A percentile compares a stretch with the other conserved stretches of the same genome.
Conservation (phyloP, 1,284 basidiomycete species). For the Heterobasidion parviporum region DNA sequence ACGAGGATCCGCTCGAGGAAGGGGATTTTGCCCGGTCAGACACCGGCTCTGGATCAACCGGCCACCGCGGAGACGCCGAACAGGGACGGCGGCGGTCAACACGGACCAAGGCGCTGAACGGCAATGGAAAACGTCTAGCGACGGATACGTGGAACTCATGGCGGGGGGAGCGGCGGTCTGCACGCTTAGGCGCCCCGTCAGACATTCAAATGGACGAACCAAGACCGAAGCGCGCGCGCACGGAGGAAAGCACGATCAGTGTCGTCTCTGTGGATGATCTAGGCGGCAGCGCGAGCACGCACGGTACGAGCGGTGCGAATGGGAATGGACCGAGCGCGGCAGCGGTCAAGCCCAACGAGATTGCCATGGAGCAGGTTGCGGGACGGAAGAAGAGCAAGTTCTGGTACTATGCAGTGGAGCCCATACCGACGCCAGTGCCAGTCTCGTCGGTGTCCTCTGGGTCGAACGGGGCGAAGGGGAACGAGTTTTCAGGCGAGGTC, state of each 20-base stretch:
- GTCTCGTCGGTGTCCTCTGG: constrained; percentile 1
- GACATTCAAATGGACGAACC: constrained; percentile 45
- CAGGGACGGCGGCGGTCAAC: constrained; percentile 53
- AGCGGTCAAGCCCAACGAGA: constrained; percentile 56
- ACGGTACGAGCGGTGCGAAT: constrained; percentile 24
- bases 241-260: constrained; percentile 61
- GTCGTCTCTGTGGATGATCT: constrained; percentile 31
- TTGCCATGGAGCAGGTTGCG: constrained; percentile 59
- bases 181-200: constrained; percentile 46
- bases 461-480: constrained; percentile 8
- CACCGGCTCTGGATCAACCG: constrained; percentile 21
- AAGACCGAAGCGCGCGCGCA: constrained; percentile 58
- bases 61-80: constrained; percentile 24
- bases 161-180: constrained; percentile 69
- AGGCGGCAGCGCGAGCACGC: constrained; percentile 13
- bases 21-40: constrained; percentile 22
- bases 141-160: constrained; percentile 46
- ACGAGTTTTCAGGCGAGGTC: constrained; percentile 3
- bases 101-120: constrained; percentile 37
- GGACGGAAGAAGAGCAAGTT: constrained; percentile 77
- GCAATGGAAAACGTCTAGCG: constrained; percentile 45
- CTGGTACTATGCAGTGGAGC: constrained; percentile 78
- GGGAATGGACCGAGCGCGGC: constrained; percentile 39
- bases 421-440: constrained; percentile 25
- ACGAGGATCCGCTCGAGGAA: constrained; percentile 44